These are phyloP conservation scores for Sporothrix pallida DNA, from an alignment of 2,329 filamentous ascomycete species.

Conservation along the genomic window DNA sequence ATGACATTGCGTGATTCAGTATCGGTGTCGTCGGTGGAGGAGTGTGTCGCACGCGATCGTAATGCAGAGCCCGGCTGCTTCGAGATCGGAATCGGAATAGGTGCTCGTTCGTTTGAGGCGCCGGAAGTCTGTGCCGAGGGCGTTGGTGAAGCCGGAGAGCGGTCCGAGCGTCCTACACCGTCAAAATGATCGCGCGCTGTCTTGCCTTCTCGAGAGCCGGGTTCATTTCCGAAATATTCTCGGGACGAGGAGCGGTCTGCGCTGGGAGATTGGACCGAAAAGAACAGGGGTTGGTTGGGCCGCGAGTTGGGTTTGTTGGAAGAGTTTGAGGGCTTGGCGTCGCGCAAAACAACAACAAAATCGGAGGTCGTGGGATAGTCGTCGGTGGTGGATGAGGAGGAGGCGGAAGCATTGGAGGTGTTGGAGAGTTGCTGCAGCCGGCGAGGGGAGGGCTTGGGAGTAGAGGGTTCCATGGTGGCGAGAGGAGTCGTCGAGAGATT, in stretches of 20 bases:
- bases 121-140: not conserved
- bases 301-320: slow-evolving; percentile 6
- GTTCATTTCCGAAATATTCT: slow-evolving; percentile 18
- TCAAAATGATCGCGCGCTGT: slow-evolving; percentile 29
- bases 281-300: slow-evolving; percentile 31
- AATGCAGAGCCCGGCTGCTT: not conserved
- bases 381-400: slow-evolving; percentile 29
- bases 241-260: slow-evolving; percentile 22
- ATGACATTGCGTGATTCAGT: not conserved
- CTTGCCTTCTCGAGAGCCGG: not conserved
- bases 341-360: slow-evolving; percentile 35
- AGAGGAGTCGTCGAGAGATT: not conserved
- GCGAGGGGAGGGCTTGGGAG: slow-evolving; percentile 11
- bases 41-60: slow-evolving; percentile 16
- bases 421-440: slow-evolving; percentile 11
- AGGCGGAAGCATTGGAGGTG: slow-evolving; percentile 24
- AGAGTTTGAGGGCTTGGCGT: slow-evolving; percentile 24
- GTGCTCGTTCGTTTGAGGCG: slow-evolving; percentile 9
- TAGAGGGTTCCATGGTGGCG: not conserved
- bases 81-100: slow-evolving; percentile 29
- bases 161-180: slow-evolving; percentile 12
- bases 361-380: slow-evolving; percentile 32
- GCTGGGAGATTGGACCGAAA: slow-evolving; percentile 32
- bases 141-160: not conserved
- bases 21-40: slow-evolving; percentile 25